Percentiles rank a stretch among this genome's conserved stretches.
Conservation (phyloP, 2,329 filamentous ascomycete species). For the Tolypocladium pustulatum region DNA sequence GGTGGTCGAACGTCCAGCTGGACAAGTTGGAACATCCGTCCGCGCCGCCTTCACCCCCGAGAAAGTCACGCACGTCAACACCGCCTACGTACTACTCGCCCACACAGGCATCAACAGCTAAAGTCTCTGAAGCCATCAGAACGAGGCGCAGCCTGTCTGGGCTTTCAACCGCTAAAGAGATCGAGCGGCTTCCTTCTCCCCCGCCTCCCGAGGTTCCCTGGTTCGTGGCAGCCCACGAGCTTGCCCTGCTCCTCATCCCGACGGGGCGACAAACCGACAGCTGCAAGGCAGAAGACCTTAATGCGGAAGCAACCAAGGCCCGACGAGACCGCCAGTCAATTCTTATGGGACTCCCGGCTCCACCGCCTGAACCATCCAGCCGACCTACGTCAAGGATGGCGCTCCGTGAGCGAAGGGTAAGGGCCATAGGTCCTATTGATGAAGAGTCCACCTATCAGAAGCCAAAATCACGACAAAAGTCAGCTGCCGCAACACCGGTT, state of each 20-base stretch:
- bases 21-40: constrained; percentile 58
- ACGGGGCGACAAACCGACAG: constrained; percentile 63
- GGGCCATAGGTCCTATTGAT: constrained; percentile 41
- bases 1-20: constrained; percentile 60
- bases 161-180: constrained; percentile 19
- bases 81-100: constrained; percentile 73
- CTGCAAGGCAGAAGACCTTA: constrained; percentile 68
- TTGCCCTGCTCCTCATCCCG: constrained; percentile 76
- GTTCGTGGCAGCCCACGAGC: constrained; percentile 72
- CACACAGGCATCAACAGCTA: constrained; percentile 79
- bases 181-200: constrained; percentile 41
- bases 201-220: constrained; percentile 77
- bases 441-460: constrained; percentile 23
- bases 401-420: constrained; percentile 59
- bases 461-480: constrained; percentile 45
- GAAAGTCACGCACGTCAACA: constrained; percentile 44
- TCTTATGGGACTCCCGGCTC: constrained; percentile 19
- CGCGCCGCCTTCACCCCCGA: constrained; percentile 34
- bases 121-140: constrained; percentile 58
- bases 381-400: constrained; percentile 54
- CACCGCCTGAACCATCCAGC: constrained; percentile 18
- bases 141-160: constrained; percentile 54
- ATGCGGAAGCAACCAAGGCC: constrained; percentile 52
- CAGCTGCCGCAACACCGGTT: constrained; percentile 44
- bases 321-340: constrained; percentile 55